phyloP scores from a whole-genome alignment of 176 grass and related monocot genomes.

The Cymbopogon citratus region DNA sequence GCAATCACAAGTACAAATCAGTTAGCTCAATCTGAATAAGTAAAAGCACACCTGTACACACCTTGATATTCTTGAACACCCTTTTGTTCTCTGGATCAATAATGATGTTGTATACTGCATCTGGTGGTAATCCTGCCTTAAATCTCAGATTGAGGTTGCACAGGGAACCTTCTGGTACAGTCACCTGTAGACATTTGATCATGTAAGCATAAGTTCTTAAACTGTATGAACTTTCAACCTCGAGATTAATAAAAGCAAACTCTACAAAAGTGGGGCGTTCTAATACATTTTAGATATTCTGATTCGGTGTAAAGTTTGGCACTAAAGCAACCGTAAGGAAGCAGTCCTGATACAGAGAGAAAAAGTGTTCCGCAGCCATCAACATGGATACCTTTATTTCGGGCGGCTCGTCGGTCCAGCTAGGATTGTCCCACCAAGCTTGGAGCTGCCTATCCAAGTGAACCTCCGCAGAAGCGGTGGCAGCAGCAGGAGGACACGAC shows the following conservation, averaged over 20 bases:
- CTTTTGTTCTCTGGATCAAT: too few relatives aligned
- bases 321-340: neutral
- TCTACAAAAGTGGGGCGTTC: neutral
- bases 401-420: slow-evolving; percentile 55
- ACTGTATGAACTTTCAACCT: neutral
- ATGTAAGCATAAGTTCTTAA: neutral
- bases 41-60: too few relatives aligned
- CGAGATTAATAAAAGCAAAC: too few relatives aligned
- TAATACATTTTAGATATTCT: neutral
- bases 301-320: neutral
- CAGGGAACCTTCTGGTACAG: slow-evolving; percentile 77
- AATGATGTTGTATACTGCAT: too few relatives aligned
- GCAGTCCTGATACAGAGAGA: neutral
- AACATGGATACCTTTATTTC: slow-evolving; percentile 56
- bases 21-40: neutral
- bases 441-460: slow-evolving; percentile 19
- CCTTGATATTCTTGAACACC: too few relatives aligned
- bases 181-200: slow-evolving; percentile 47
- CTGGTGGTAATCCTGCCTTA: slow-evolving; percentile 33
- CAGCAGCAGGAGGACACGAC: neutral
- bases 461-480: slow-evolving; percentile 3
- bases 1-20: neutral
- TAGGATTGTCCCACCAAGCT: slow-evolving; percentile 29
- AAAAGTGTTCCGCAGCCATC: neutral
- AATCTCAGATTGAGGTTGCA: slow-evolving; percentile 81